Evolutionary conservation across 805 yeast genomes (phyloP).

Genomic region (Candida succiphila): DNA sequence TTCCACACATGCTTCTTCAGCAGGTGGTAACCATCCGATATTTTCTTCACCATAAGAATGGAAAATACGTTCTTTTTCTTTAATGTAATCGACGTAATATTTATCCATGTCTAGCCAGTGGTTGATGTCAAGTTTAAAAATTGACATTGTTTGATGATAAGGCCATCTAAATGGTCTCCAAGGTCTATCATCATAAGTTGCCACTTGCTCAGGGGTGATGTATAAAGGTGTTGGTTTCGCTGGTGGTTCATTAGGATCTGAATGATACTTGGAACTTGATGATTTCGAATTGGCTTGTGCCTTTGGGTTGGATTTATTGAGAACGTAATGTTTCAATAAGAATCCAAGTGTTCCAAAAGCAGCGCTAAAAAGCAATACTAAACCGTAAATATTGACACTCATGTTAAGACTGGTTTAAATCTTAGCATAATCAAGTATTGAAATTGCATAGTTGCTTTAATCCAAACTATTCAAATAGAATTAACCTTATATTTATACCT

Average conservation of each 20-base stretch:
- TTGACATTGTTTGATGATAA: constrained; percentile 72
- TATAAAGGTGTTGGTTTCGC: constrained; percentile 47
- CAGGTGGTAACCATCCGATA: constrained; percentile 58
- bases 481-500: no score
- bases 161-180: constrained; percentile 82
- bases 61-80: constrained; percentile 51
- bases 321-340: constrained; percentile 9
- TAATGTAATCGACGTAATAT: constrained; percentile 55
- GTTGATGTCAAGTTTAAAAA: constrained; percentile 59
- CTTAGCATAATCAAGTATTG: no score
- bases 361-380: constrained; percentile 5
- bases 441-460: no score
- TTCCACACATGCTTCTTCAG: constrained; percentile 50
- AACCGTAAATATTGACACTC: background rate
- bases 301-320: background rate
- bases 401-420: no score
- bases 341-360: constrained; percentile 13
- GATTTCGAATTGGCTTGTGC: background rate
- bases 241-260: constrained; percentile 18
- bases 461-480: no score
- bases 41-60: constrained; percentile 50
- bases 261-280: constrained; percentile 12
- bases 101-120: constrained; percentile 79
- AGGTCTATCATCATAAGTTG: constrained; percentile 61
- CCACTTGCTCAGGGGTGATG: constrained; percentile 60